Conservation (phyloP, 1,139 yeast species). For the Pichia sp. region DNA sequence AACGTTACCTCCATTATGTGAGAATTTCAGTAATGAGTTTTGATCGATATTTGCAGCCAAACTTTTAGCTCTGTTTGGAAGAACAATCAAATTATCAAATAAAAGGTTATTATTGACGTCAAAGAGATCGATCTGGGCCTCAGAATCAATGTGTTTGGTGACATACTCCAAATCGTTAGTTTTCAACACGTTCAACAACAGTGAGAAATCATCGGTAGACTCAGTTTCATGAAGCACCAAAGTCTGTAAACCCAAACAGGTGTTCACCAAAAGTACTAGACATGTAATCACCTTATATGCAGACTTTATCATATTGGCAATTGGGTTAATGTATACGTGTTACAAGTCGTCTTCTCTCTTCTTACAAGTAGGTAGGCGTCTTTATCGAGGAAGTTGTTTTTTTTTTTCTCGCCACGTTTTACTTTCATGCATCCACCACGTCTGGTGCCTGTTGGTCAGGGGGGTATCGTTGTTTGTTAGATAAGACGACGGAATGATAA, state of each 20-base stretch:
- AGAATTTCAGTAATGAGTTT: slow-evolving; percentile 42
- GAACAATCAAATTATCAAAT: slow-evolving; percentile 36
- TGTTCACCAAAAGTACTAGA: not conserved
- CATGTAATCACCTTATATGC: not conserved
- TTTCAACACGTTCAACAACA: not conserved
- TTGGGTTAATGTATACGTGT: no score
- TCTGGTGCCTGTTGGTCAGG: no score
- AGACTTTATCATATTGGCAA: no score
- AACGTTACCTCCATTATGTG: slow-evolving; percentile 66
- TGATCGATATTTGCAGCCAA: slow-evolving; percentile 27
- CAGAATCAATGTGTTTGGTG: not conserved
- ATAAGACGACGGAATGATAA: not conserved
- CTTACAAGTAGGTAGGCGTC: no score
- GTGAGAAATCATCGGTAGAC: not conserved
- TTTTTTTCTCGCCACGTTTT: no score
- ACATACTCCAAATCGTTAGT: not conserved
- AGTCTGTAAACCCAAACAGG: not conserved
- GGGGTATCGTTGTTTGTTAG: no score
- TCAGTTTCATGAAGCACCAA: not conserved
- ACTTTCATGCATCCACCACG: no score
- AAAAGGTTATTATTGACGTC: slow-evolving; percentile 4
- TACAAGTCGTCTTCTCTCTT: no score
- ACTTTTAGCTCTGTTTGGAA: slow-evolving; percentile 39
- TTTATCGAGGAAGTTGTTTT: no score
- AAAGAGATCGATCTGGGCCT: not conserved